Evolutionary conservation across 2,329 filamentous ascomycete genomes (phyloP), one percentile per base, ranked within the genome.

Genomic region (Lanzia echinophila): DNA sequence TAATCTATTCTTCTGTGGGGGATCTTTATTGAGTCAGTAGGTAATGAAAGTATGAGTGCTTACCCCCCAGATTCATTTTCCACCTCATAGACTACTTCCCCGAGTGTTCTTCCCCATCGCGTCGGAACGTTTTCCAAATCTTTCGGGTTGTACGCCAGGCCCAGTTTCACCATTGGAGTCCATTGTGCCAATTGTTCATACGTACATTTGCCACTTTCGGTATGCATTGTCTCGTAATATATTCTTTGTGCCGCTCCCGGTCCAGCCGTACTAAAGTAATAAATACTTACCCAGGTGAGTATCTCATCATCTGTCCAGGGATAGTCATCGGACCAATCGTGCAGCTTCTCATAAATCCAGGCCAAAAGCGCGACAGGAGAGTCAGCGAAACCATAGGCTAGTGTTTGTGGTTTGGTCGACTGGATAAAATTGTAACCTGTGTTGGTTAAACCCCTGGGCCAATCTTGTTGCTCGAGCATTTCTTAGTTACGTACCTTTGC

Each of bases 331-430:
- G 83, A 83, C 88, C 87, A 92, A 61, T 87, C 83, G 60, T 85
- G 81, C 36, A 92, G 71, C 66, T 92, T 92, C 70, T 92, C 88
- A 60, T 87, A 87, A 33, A 92, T 83, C 88, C 88, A 94, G 0
- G 86, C 81, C 1, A 92, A 73, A 3, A 90, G 71, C 0, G 79
- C 86, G 0, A 88, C 79, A 0, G 88, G 88, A 6, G 79, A 84
- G 65, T 90, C 87, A 0, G 79, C 75, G 3, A 91, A 73, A 0
- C 75, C 82, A 63, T 88, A 88, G 0, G 83, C 84, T 0, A 91
- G 65, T 0, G 88, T 92, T 49, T 88, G 82, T 0, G 88, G 88
- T 54, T 85, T 84, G 0, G 87, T 90, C 12, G 71, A 70, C 61
- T 89, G 85, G 56, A 79, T 69, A 1, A 74, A 56, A 58, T 78